Percentiles rank a stretch among this genome's conserved stretches.
Conservation (phyloP, 1,139 yeast species). For the Suhomyces taliae region DNA sequence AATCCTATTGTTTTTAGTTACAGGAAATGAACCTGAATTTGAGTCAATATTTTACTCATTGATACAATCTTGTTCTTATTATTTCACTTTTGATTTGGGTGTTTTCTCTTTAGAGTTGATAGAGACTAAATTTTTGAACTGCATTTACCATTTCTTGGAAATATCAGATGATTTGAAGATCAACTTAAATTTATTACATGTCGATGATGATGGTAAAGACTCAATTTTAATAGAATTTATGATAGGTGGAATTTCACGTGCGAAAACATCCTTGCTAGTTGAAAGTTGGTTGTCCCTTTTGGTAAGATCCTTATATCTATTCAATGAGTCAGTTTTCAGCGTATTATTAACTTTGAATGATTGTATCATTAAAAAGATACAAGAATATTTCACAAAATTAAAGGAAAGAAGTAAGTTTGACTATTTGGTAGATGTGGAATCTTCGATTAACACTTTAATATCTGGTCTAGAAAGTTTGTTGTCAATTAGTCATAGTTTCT, state of each 20-base stretch:
- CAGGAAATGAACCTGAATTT: slow-evolving; percentile 58
- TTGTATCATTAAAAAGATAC: slow-evolving; percentile 49
- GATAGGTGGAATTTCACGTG: slow-evolving; percentile 36
- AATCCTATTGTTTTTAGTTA: slow-evolving; percentile 45
- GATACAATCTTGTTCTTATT: slow-evolving; percentile 29
- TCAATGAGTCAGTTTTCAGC: slow-evolving; percentile 52
- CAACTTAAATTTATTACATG: slow-evolving; percentile 32
- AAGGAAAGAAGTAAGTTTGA: slow-evolving; percentile 17
- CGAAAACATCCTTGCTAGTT: slow-evolving; percentile 39
- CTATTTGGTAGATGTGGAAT: slow-evolving; percentile 37
- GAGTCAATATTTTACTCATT: slow-evolving; percentile 34
- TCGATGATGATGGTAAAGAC: slow-evolving; percentile 32
- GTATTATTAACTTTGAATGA: slow-evolving; percentile 51
- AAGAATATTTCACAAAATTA: slow-evolving; percentile 30
- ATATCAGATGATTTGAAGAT: slow-evolving; percentile 32
- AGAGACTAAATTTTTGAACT: slow-evolving; percentile 28
- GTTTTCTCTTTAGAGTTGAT: slow-evolving; percentile 30
- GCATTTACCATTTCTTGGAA: slow-evolving; percentile 33
- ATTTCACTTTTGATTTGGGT: slow-evolving; percentile 12
- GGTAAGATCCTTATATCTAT: slow-evolving; percentile 44
- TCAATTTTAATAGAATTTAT: slow-evolving; percentile 38
- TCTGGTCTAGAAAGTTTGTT: slow-evolving; percentile 69
- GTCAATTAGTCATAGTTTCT: slow-evolving; percentile 60
- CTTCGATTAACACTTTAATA: slow-evolving; percentile 52
- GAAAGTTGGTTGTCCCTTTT: slow-evolving; percentile 51